These are phyloP conservation scores for Crithidia sp. DNA, from an alignment of 208 protist species.

Conservation along the genomic window DNA sequence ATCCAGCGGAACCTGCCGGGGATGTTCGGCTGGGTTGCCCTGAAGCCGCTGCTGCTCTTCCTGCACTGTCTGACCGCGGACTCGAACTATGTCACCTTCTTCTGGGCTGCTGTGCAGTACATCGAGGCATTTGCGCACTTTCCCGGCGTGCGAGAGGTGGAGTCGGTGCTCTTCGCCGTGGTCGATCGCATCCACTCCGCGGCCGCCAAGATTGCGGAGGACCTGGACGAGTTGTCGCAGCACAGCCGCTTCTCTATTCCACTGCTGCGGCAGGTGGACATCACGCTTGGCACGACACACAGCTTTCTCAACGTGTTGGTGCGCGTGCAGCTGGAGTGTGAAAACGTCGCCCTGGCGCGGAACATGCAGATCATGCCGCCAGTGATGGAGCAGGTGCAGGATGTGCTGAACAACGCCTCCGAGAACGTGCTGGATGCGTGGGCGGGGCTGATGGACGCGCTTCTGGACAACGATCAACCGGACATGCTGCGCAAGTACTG, in stretches of 20 bases:
- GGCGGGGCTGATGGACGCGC: slow-evolving; percentile 58
- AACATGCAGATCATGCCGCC: slow-evolving; percentile 63
- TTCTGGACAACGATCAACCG: slow-evolving; percentile 50
- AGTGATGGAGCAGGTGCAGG: slow-evolving; percentile 75
- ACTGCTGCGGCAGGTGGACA: slow-evolving; percentile 54
- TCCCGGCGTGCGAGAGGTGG: slow-evolving; percentile 67
- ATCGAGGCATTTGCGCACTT: slow-evolving; percentile 80
- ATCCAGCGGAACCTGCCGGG: slow-evolving; percentile 64
- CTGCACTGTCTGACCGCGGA: slow-evolving; percentile 80
- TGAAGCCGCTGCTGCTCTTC: slow-evolving; percentile 75
- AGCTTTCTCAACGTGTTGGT: slow-evolving; percentile 76
- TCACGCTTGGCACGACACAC: slow-evolving; percentile 50
- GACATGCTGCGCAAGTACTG: slow-evolving; percentile 75
- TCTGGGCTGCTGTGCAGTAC: slow-evolving; percentile 87
- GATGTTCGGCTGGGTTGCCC: slow-evolving; percentile 83
- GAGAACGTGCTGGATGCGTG: slow-evolving; percentile 79
- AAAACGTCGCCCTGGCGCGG: slow-evolving; percentile 81
- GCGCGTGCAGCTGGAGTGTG: slow-evolving; percentile 86
- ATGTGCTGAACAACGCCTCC: slow-evolving; percentile 70
- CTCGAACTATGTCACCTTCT: slow-evolving; percentile 89
- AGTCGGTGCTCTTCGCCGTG: slow-evolving; percentile 69
- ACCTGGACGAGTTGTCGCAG: slow-evolving; percentile 48
- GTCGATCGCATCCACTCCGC: slow-evolving; percentile 78
- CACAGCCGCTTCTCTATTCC: slow-evolving; percentile 55
- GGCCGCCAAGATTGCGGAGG: slow-evolving; percentile 44